Conservation (phyloP, 352 stramenopile species). For the Globisporangium takayamanum region DNA sequence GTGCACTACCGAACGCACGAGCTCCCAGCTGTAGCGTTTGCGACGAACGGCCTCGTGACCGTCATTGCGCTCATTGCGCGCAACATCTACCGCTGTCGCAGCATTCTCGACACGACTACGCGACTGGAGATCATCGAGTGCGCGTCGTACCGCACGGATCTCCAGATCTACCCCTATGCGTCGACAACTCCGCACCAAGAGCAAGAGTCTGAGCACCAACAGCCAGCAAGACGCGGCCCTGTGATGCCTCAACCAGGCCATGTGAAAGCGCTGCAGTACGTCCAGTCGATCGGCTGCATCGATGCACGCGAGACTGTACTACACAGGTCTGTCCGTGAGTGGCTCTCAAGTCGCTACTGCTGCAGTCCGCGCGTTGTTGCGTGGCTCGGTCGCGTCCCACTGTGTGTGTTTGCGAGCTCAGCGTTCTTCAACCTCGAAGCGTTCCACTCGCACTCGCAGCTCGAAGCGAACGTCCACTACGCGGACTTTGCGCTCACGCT, state of each 20-base stretch:
- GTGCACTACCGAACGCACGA: background rate
- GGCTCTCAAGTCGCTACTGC: background rate
- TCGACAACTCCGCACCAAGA: background rate
- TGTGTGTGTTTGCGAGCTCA: background rate
- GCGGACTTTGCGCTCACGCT: constrained; percentile 1
- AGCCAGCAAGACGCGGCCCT: no score
- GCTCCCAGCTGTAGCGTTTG: constrained; percentile 1
- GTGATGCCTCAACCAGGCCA: background rate
- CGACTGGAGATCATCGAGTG: constrained; percentile 1
- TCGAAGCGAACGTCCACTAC: background rate
- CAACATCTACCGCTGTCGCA: constrained; percentile 8
- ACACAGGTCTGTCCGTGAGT: background rate
- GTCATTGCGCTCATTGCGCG: constrained; percentile 5
- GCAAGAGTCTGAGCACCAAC: no score
- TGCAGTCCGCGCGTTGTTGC: background rate
- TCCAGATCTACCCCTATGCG: background rate
- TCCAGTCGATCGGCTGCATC: background rate
- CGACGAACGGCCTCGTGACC: constrained; percentile 5
- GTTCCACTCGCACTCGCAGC: no score
- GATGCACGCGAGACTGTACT: constrained; percentile 1
- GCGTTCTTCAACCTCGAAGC: no score
- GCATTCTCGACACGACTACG: background rate
- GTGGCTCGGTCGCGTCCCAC: background rate
- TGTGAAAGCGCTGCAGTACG: constrained; percentile 8
- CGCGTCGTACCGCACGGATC: constrained; percentile 3